These are phyloP conservation scores for Ophiostoma novo-ulmi DNA, from an alignment of 2,329 filamentous ascomycete genomes.

Conservation along the genomic window DNA sequence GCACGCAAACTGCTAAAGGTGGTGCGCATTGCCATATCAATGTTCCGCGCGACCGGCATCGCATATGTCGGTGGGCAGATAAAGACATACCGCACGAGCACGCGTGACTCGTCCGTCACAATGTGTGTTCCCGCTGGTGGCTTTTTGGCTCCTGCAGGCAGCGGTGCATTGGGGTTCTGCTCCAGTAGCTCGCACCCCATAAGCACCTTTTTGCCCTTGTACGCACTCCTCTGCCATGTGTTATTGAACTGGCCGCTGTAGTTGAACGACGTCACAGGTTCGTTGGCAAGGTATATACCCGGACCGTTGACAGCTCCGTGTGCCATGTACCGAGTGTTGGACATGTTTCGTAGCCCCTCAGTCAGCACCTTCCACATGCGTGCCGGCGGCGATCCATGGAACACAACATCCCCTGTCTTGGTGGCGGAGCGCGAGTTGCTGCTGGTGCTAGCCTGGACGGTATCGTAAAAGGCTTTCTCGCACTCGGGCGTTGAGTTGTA, in stretches of 20 bases:
- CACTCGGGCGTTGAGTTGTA: slow-evolving; percentile 27
- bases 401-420: slow-evolving; percentile 25
- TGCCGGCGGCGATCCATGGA: slow-evolving; percentile 26
- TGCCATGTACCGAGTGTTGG: slow-evolving; percentile 25
- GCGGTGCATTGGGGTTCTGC: slow-evolving; percentile 11
- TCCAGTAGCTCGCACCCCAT: slow-evolving; percentile 30
- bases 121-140: slow-evolving; percentile 23
- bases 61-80: slow-evolving; percentile 27
- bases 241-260: slow-evolving; percentile 22
- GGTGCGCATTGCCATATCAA: slow-evolving; percentile 27
- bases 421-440: background rate
- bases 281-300: slow-evolving; percentile 28
- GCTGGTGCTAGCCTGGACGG: slow-evolving; percentile 3
- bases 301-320: slow-evolving; percentile 24
- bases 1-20: slow-evolving; percentile 25
- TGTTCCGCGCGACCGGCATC: slow-evolving; percentile 26
- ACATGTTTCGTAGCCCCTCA: slow-evolving; percentile 28
- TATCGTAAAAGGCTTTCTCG: slow-evolving; percentile 26
- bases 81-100: slow-evolving; percentile 30
- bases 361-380: slow-evolving; percentile 29
- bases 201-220: slow-evolving; percentile 24
- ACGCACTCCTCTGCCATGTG: slow-evolving; percentile 26
- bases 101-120: slow-evolving; percentile 25
- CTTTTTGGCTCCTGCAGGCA: slow-evolving; percentile 1
- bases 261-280: slow-evolving; percentile 23